Percentiles rank a stretch among this genome's conserved stretches.
phyloP scores from a whole-genome alignment of 2,329 filamentous ascomycete species.

The Scedosporium dehoogii region DNA sequence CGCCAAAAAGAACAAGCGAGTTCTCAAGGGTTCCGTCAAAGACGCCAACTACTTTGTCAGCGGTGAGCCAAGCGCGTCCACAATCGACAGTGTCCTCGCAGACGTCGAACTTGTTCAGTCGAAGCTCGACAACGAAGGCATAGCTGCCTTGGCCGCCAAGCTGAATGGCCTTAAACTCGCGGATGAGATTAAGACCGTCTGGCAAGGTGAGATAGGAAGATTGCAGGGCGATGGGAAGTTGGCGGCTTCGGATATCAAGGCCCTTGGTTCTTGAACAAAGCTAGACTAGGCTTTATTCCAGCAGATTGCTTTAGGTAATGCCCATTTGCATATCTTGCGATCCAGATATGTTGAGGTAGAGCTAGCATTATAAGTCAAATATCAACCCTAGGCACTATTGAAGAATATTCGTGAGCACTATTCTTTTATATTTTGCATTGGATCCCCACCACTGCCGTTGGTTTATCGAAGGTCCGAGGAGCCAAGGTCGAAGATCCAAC shows the following conservation, averaged over 20 bases:
- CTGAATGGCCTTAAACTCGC: conserved; percentile 70
- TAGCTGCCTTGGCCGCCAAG: conserved; percentile 72
- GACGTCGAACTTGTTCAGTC: conserved; percentile 81
- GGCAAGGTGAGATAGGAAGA: conserved; percentile 66
- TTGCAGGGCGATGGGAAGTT: conserved; percentile 76
- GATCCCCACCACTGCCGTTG: no score
- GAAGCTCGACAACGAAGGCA: conserved; percentile 86
- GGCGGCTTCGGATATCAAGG: conserved; percentile 73
- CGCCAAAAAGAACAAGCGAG: conserved; percentile 99
- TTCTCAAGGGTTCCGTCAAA: conserved; percentile 87
- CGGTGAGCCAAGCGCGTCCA: conserved; percentile 60
- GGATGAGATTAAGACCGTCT: conserved; percentile 77
- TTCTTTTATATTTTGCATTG: no score
- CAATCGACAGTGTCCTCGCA: conserved; percentile 73
- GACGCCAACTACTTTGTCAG: conserved; percentile 91
- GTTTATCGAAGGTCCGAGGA: no score
- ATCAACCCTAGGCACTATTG: no score
- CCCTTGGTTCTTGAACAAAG: conserved; percentile 29
- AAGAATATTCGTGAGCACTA: no score
- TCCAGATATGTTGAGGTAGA: no score
- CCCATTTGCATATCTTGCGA: no score
- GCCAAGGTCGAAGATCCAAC: no score
- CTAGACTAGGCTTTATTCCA: not conserved
- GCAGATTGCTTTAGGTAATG: no score
- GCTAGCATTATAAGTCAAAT: no score